phyloP scores from a whole-genome alignment of 768 basidiomycete genomes.

The Rhizopogon rudus region DNA sequence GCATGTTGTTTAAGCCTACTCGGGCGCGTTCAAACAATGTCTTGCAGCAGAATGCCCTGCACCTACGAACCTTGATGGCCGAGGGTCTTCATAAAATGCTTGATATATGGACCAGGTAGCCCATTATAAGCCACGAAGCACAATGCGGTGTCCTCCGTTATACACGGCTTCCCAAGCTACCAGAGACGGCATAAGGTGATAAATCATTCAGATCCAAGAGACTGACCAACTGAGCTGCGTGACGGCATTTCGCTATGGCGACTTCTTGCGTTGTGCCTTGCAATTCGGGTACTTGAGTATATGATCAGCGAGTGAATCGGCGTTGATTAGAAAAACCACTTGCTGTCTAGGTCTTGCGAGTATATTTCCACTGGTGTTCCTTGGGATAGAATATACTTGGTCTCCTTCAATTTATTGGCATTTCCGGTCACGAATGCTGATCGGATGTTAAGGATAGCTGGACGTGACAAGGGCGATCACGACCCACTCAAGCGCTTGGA shows the following conservation, averaged over 20 bases:
- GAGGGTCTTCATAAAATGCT: conserved; percentile 77
- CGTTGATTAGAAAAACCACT: conserved; percentile 23
- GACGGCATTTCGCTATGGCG: conserved; percentile 78
- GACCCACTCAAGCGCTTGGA: conserved; percentile 20
- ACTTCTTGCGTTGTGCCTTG: conserved; percentile 93
- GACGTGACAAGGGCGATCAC: not conserved
- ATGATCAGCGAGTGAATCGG: not conserved
- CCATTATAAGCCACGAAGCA: conserved; percentile 87
- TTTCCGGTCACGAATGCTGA: conserved; percentile 95
- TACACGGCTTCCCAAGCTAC: conserved; percentile 49
- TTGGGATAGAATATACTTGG: conserved; percentile 72
- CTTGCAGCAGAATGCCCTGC: not conserved
- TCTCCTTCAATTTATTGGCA: conserved; percentile 87
- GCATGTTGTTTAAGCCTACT: conserved; percentile 74
- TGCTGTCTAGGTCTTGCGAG: conserved; percentile 76
- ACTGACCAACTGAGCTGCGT: conserved; percentile 76
- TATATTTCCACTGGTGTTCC: conserved; percentile 69
- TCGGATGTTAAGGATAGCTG: conserved; percentile 2
- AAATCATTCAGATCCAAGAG: not conserved
- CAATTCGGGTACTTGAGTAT: conserved; percentile 75
- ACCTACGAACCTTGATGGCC: conserved; percentile 70
- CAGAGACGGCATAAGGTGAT: not conserved
- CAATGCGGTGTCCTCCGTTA: conserved; percentile 93
- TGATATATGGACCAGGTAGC: conserved; percentile 96
- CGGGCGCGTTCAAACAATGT: not conserved